phyloP scores from a whole-genome alignment of 305 asterid genomes.

The Fraxinus floribunda region DNA sequence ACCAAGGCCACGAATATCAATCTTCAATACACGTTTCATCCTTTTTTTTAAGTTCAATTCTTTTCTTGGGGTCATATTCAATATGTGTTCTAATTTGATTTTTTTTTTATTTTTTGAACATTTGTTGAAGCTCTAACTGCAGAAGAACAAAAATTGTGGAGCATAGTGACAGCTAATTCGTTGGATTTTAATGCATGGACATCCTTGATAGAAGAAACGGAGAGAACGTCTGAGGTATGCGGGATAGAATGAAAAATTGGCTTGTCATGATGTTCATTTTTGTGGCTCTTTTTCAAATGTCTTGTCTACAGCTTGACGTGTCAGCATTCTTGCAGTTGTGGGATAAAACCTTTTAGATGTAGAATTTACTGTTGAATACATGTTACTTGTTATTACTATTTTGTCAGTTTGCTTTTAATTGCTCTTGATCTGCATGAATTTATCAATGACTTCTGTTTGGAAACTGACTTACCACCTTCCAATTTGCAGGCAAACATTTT shows the following conservation, averaged over 20 bases:
- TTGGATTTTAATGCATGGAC: conserved; percentile 93
- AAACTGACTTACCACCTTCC: conserved; percentile 3
- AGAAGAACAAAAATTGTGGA: conserved; percentile 97
- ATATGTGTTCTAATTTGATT: conserved; percentile 5
- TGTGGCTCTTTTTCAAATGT: not conserved
- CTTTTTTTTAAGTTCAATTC: not conserved
- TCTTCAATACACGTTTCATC: not conserved
- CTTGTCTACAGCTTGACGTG: conserved; percentile 1
- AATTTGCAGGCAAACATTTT: conserved; percentile 62
- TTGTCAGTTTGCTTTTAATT: not conserved
- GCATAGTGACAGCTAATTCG: conserved; percentile 81
- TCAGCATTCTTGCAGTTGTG: conserved; percentile 5
- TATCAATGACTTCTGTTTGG: not conserved
- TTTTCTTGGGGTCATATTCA: not conserved
- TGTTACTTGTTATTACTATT: not conserved
- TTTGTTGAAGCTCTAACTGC: conserved; percentile 61
- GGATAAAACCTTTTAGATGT: not conserved
- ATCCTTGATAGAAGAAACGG: conserved; percentile 90
- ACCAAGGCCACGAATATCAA: not conserved
- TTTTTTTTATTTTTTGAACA: conserved; percentile 4
- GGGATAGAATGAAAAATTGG: not conserved
- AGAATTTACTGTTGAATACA: not conserved
- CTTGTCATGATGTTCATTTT: conserved; percentile 1
- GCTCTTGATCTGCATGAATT: not conserved
- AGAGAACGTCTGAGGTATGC: conserved; percentile 81